phyloP scores from a whole-genome alignment of 139 green algal genomes.

The Closterium sp. region DNA sequence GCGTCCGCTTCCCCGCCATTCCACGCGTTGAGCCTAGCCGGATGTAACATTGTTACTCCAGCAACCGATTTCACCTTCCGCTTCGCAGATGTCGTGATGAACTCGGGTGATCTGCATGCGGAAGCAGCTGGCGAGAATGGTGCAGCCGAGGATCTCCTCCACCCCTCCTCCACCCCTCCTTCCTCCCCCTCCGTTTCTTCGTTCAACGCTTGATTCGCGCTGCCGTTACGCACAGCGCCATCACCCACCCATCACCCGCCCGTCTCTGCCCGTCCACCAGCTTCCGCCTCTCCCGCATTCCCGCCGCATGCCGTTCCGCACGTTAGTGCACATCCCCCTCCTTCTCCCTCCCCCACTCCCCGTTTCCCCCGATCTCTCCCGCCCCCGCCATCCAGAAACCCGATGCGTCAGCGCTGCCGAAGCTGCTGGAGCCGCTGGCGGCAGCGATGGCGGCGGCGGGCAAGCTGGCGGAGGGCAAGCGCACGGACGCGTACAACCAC shows the following conservation, averaged over 20 bases:
- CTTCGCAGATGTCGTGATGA: neutral
- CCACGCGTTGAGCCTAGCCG: neutral
- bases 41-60: too few relatives aligned
- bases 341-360: neutral
- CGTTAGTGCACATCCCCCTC: neutral
- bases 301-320: neutral
- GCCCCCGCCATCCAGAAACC: slow-evolving; percentile 10
- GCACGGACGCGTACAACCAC: slow-evolving; percentile 63
- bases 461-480: slow-evolving; percentile 59
- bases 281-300: neutral
- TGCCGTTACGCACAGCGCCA: too few relatives aligned
- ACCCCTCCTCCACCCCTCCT: neutral
- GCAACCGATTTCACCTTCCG: neutral
- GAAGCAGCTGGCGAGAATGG: neutral
- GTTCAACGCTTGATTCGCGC: too few relatives aligned
- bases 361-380: neutral
- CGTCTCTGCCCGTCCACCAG: neutral
- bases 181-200: too few relatives aligned
- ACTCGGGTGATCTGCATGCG: neutral
- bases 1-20: too few relatives aligned
- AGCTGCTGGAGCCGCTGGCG: slow-evolving; percentile 67
- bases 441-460: slow-evolving; percentile 63
- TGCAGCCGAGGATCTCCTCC: neutral
- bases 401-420: slow-evolving; percentile 56
- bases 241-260: too few relatives aligned